Evolutionary conservation across 495 filamentous ascomycete species (phyloP).

Genomic region (Sphaerosporella brunnea): DNA sequence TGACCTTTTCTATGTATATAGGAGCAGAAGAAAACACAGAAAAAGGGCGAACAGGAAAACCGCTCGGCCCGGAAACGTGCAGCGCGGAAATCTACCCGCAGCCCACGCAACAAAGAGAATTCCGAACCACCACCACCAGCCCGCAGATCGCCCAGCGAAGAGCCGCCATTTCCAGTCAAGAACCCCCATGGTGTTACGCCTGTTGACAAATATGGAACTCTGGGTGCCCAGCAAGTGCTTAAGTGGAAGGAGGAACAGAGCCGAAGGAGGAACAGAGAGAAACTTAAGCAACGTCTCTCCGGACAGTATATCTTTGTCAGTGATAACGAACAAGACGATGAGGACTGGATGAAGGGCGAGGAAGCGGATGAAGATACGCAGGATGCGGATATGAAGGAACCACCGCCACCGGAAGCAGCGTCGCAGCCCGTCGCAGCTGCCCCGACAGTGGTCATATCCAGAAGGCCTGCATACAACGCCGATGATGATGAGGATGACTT

Average conservation of each 20-base stretch:
- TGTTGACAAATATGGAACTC: background rate
- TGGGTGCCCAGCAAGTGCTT: background rate
- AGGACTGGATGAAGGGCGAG: background rate
- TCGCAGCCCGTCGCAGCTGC: background rate
- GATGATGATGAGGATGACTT: slow-evolving; percentile 15
- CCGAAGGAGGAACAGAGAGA: background rate
- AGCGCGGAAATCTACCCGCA: too few relatives aligned
- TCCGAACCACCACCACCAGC: too few relatives aligned
- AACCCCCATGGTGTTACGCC: background rate
- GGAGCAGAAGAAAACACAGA: too few relatives aligned
- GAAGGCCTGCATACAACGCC: background rate
- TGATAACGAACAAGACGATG: background rate
- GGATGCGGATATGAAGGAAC: background rate
- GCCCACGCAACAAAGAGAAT: too few relatives aligned
- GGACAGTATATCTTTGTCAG: slow-evolving; percentile 1
- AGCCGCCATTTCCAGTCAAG: background rate
- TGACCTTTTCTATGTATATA: too few relatives aligned
- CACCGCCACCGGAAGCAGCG: too few relatives aligned
- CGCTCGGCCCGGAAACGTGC: background rate
- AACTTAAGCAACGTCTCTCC: background rate
- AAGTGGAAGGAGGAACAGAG: too few relatives aligned
- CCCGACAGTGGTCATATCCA: background rate
- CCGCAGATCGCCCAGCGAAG: background rate
- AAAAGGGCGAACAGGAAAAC: too few relatives aligned
- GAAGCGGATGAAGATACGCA: background rate